phyloP scores from a whole-genome alignment of 1,284 basidiomycete genomes.

The Schizophyllum commune region DNA sequence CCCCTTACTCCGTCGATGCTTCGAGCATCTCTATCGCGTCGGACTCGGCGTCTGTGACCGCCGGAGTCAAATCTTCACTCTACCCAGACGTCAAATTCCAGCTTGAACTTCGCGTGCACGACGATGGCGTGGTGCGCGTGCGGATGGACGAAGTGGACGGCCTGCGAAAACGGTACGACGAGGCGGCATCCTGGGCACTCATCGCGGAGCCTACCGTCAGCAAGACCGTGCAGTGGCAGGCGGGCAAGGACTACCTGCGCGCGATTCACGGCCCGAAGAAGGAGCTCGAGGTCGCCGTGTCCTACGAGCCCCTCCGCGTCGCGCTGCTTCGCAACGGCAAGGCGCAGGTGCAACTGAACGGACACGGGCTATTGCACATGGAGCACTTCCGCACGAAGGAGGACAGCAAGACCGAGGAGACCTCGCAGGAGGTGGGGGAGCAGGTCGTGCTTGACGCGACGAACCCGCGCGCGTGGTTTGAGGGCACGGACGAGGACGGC shows the following conservation, averaged over 20 bases:
- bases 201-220: constrained; percentile 58
- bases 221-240: constrained; percentile 50
- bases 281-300: constrained; percentile 59
- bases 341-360: constrained; percentile 87
- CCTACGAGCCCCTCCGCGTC: constrained; percentile 70
- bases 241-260: constrained; percentile 51
- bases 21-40: constrained; percentile 42
- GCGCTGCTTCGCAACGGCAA: constrained; percentile 66
- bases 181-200: constrained; percentile 83
- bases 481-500: constrained; percentile 74
- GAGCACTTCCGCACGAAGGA: constrained; percentile 87
- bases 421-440: constrained; percentile 26
- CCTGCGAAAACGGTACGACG: constrained; percentile 78
- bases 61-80: constrained; percentile 65
- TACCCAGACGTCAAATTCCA: constrained; percentile 79
- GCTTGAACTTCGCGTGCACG: constrained; percentile 74
- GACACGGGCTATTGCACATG: constrained; percentile 89
- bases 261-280: constrained; percentile 51
- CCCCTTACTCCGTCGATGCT: constrained; percentile 74
- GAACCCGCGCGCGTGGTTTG: constrained; percentile 74
- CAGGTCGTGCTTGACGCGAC: constrained; percentile 51
- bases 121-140: constrained; percentile 79
- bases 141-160: constrained; percentile 81
- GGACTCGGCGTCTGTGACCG: constrained; percentile 57
- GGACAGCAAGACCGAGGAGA: constrained; percentile 31